phyloP scores from a whole-genome alignment of 2,329 filamentous ascomycete species.

The Fusarium irregulare region DNA sequence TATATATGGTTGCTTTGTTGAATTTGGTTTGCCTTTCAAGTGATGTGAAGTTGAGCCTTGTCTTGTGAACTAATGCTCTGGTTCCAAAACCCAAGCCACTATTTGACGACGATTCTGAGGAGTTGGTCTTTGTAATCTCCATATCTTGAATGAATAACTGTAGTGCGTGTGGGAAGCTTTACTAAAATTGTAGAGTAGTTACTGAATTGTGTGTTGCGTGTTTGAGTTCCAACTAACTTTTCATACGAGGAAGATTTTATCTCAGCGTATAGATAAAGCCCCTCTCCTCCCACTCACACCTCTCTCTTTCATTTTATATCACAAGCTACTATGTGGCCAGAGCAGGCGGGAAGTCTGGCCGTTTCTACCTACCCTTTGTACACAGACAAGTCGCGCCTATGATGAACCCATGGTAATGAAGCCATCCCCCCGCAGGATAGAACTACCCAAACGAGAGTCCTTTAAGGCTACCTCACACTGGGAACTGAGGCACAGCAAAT shows the following conservation, averaged over 20 bases:
- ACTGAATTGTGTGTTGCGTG: background rate
- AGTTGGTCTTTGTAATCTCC: background rate
- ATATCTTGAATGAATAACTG: background rate
- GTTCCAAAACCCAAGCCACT: background rate
- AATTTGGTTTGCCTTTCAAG: too few species aligned
- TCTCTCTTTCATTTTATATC: background rate
- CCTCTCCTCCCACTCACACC: background rate
- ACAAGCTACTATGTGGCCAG: background rate
- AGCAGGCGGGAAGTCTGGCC: background rate
- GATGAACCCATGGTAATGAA: slow-evolving; percentile 2
- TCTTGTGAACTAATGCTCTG: background rate
- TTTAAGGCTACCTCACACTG: background rate
- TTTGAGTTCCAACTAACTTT: background rate
- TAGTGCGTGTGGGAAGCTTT: background rate
- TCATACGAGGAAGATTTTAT: background rate
- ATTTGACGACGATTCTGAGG: background rate
- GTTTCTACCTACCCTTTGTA: background rate
- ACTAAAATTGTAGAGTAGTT: background rate
- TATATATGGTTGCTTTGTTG: background rate
- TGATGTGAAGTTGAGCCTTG: background rate
- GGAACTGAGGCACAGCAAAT: background rate
- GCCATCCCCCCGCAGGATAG: background rate
- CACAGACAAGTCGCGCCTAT: background rate
- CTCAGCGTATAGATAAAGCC: background rate
- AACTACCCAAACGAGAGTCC: background rate